Percentiles rank a stretch among this genome's conserved stretches.
Evolutionary conservation across 306 rosid species (phyloP).

Genomic region (Pyrus betulifolia): DNA sequence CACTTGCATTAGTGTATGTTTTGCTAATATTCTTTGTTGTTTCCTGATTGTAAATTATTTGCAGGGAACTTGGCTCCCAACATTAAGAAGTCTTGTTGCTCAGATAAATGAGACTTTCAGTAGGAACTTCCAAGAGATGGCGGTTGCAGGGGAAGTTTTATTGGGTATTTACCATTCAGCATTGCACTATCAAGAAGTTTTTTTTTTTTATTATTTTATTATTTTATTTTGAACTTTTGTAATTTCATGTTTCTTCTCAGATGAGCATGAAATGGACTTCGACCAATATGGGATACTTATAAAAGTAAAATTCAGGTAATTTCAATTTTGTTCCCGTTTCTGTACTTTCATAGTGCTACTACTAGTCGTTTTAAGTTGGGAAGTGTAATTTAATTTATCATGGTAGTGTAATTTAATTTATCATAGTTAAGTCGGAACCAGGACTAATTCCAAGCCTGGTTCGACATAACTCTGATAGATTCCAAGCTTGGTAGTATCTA

Average conservation of each 20-base stretch:
- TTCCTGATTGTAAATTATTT: constrained; percentile 1
- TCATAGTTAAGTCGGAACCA: background rate
- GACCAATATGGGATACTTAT: constrained; percentile 80
- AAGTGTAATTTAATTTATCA: background rate
- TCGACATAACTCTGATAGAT: too few relatives aligned
- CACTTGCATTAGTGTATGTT: background rate
- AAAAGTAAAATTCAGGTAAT: constrained; percentile 97
- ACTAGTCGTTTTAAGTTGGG: background rate
- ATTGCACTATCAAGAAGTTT: background rate
- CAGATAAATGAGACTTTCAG: constrained; percentile 85
- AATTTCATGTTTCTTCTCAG: constrained; percentile 39
- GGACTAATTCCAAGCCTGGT: too few relatives aligned
- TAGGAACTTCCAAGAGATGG: constrained; percentile 90
- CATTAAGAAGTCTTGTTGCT: constrained; percentile 73
- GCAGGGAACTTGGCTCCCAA: constrained; percentile 88
- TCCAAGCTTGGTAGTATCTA: too few relatives aligned
- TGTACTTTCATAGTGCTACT: background rate
- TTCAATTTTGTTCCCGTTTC: background rate
- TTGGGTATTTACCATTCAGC: constrained; percentile 40
- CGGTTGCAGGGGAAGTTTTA: constrained; percentile 96
- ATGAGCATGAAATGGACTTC: constrained; percentile 77
- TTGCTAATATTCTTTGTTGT: background rate
- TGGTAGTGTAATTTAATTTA: background rate
- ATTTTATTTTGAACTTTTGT: background rate
- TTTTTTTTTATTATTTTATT: background rate